Conservation (phyloP, 2,329 filamentous ascomycete species). For the Penicillium freii region DNA sequence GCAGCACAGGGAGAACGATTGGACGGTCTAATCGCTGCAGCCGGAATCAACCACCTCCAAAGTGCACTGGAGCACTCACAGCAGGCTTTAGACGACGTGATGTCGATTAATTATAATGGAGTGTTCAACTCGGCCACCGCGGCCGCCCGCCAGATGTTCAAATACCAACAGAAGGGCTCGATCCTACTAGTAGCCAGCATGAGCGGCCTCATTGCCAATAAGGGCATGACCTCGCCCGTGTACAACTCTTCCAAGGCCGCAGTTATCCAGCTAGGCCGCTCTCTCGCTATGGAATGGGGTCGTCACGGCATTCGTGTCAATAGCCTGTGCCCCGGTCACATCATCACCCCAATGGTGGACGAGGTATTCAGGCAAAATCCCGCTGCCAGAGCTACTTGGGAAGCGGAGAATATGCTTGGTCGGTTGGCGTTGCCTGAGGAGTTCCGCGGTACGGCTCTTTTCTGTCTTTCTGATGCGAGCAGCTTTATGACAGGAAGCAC, state of each 20-base stretch:
- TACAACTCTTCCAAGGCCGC: constrained; percentile 58
- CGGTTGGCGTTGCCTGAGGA: constrained; percentile 57
- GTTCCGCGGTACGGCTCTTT: constrained; percentile 65
- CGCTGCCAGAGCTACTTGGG: constrained; percentile 51
- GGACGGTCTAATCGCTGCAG: constrained; percentile 45
- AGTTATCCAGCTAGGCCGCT: constrained; percentile 52
- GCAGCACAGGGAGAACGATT: constrained; percentile 37
- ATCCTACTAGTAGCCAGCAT: constrained; percentile 54
- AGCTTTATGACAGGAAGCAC: constrained; percentile 70
- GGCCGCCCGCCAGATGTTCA: constrained; percentile 50
- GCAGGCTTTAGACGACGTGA: constrained; percentile 43
- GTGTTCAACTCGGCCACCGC: constrained; percentile 50
- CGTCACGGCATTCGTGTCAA: constrained; percentile 54
- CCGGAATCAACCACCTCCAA: constrained; percentile 45
- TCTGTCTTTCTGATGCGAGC: constrained; percentile 65
- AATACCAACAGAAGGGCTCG: constrained; percentile 49
- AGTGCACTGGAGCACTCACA: constrained; percentile 43
- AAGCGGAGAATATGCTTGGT: constrained; percentile 52
- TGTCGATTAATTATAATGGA: constrained; percentile 52
- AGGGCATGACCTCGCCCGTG: constrained; percentile 42
- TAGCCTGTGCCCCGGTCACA: constrained; percentile 54
- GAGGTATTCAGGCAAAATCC: constrained; percentile 74
- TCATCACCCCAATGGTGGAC: constrained; percentile 72
- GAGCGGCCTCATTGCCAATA: constrained; percentile 52
- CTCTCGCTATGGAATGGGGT: constrained; percentile 55